Evolutionary conservation across 108 stramenopile species (phyloP).

Genomic region (Pseudonitzschia pungens): DNA sequence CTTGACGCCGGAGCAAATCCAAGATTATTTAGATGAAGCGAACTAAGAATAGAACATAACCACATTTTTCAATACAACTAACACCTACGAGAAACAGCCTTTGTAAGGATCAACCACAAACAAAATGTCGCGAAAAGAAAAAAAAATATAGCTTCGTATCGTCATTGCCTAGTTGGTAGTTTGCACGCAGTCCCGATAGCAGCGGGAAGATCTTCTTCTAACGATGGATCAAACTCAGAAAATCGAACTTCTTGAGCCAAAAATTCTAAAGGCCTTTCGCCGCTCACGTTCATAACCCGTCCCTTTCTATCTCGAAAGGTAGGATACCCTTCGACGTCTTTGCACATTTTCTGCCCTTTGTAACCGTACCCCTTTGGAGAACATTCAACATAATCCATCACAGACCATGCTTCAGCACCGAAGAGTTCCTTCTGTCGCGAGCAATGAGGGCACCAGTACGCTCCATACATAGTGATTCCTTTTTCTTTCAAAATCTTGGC

Average conservation of each 20-base stretch:
- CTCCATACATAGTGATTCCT: slow-evolving; percentile 67
- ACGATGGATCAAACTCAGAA: slow-evolving; percentile 28
- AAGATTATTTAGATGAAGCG: slow-evolving; percentile 98
- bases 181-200: slow-evolving; percentile 27
- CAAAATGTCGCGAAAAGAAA: background rate
- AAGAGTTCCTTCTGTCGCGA: slow-evolving; percentile 80
- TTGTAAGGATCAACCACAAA: no score
- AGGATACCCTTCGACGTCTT: slow-evolving; percentile 72
- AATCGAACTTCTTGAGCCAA: slow-evolving; percentile 41
- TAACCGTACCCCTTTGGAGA: slow-evolving; percentile 62
- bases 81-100: no score
- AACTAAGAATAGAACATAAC: slow-evolving; percentile 33
- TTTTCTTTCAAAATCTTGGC: slow-evolving; percentile 45
- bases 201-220: slow-evolving; percentile 43
- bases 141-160: background rate
- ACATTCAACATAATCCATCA: slow-evolving; percentile 72
- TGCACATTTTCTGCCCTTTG: slow-evolving; percentile 25
- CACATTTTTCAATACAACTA: background rate
- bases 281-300: slow-evolving; percentile 22
- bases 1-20: slow-evolving; percentile 96
- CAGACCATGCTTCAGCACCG: slow-evolving; percentile 74
- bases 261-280: slow-evolving; percentile 40
- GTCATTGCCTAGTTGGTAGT: background rate
- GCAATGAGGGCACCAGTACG: slow-evolving; percentile 91
- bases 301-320: slow-evolving; percentile 55